Base-by-base conservation (phyloP, 108 stramenopile species). In the Skeletonema tropicum region DNA sequence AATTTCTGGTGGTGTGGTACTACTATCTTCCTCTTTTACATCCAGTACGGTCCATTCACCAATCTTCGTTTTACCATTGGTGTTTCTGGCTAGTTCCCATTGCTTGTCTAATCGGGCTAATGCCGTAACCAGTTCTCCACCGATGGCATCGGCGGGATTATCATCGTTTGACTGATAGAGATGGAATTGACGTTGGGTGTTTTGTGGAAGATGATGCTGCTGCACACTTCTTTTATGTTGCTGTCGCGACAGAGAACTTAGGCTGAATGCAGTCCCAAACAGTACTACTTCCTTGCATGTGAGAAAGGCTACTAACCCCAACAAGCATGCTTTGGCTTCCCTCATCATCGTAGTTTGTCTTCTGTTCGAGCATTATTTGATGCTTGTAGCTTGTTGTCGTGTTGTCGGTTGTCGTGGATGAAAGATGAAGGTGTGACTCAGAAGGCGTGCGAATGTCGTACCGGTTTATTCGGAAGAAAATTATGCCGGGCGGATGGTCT, bases 31-130 rank as follows among this genome's bases (percentile, higher is more conserved):
- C 15, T 71, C 60, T 15, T 77, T 76, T 25, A 90, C 58, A 39
- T 88, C 49, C 9, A 90, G 57, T 61, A 88, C 76, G 33, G 82
- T 83, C 92, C 92, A 91, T 66, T 80, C 79, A 19, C 89, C 83
- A 31, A 85, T 88, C 49, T 79, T 86, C 57, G 41, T 71, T 21
- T 57, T 58, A 15, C 64, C 70, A 17, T 66, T 63, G n/a, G 32
- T 21, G 8, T 21, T 30, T 79, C 82, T 30, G 79, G 70, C 63
- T 29, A 91, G 75, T 52, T 86, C 70, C 85, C 88, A 90, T 82
- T 88, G 85, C 61, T 89, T 63, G 49, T 93, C 92, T 10, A 93
- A 74, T 52, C 83, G 77, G 14, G 88, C 86, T 49, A 93, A 69
- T 0, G 89, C 77, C 11, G 85, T 85, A 31, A 79, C 80, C 29